phyloP scores from a whole-genome alignment of 2,329 filamentous ascomycete genomes.

The Penicillium paneum region DNA sequence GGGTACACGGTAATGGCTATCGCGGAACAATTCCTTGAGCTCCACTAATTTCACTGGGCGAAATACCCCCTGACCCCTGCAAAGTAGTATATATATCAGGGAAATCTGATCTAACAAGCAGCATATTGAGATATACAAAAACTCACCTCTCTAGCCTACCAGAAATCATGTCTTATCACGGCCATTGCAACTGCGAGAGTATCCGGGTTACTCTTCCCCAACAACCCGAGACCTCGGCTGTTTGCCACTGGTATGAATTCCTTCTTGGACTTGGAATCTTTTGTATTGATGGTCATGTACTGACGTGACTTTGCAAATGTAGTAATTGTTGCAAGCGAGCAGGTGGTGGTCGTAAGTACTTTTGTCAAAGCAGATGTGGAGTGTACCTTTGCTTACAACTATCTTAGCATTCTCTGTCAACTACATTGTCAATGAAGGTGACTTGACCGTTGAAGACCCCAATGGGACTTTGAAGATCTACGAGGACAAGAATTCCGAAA shows the following conservation, averaged over 20 bases:
- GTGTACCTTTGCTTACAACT: background rate
- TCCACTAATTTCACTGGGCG: background rate
- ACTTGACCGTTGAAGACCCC: conserved; percentile 19
- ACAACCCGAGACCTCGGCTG: conserved; percentile 14
- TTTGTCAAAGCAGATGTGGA: background rate
- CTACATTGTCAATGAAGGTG: conserved; percentile 19
- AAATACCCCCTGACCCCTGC: background rate
- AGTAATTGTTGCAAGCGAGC: conserved; percentile 22
- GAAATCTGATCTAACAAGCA: background rate
- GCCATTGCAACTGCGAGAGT: conserved; percentile 25
- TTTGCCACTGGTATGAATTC: conserved; percentile 25
- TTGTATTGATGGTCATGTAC: background rate
- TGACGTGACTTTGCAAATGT: background rate
- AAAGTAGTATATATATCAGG: background rate
- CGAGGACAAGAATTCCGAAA: conserved; percentile 16
- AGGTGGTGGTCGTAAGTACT: conserved; percentile 19
- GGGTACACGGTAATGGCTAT: background rate
- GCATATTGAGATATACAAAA: background rate
- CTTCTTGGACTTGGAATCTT: background rate
- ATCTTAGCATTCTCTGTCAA: conserved; percentile 25
- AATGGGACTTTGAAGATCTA: conserved; percentile 11
- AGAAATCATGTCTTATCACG: conserved; percentile 21
- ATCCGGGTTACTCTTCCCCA: conserved; percentile 20
- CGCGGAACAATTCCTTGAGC: background rate
- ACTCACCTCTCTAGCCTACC: background rate